These are phyloP conservation scores for Lasiodiplodia citricola DNA, from an alignment of 2,329 filamentous ascomycete genomes.

Conservation along the genomic window DNA sequence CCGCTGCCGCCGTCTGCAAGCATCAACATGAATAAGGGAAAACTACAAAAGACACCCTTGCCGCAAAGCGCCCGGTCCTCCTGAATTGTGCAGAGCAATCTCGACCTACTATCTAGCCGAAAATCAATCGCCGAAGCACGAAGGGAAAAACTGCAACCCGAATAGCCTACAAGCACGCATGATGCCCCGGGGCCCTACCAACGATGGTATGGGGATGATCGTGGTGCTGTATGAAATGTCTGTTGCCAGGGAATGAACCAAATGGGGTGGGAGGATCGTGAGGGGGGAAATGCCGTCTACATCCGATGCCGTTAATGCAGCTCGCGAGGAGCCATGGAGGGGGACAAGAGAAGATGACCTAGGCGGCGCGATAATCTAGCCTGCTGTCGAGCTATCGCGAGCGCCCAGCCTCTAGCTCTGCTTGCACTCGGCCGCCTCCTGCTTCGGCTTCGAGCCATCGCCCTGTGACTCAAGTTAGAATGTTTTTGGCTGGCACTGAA, in stretches of 20 bases:
- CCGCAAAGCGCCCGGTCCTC: constrained; percentile 28
- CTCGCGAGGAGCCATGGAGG: constrained; percentile 7
- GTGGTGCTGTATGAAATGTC: constrained; percentile 24
- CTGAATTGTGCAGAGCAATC: constrained; percentile 27
- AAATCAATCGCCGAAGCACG: constrained; percentile 25
- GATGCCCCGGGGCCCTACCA: constrained; percentile 19
- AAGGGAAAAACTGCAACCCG: constrained; percentile 25
- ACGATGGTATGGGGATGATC: constrained; percentile 26
- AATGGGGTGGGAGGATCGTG: constrained; percentile 19
- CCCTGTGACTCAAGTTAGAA: constrained; percentile 34
- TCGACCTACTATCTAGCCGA: constrained; percentile 26
- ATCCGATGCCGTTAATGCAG: constrained; percentile 26
- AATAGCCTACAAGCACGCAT: constrained; percentile 22
- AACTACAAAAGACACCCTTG: constrained; percentile 26
- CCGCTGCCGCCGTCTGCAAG: constrained; percentile 25
- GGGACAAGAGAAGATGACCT: constrained; percentile 14
- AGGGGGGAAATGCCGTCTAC: constrained; percentile 26
- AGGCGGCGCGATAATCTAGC: constrained; percentile 15
- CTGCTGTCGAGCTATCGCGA: constrained; percentile 9
- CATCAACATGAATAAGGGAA: constrained; percentile 26
- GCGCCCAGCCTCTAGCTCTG: constrained; percentile 43
- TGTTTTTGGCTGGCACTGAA: not conserved
- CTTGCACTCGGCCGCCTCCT: constrained; percentile 53
- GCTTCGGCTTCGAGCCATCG: constrained; percentile 51
- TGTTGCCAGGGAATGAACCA: constrained; percentile 25